Conservation (phyloP, 192 early-diverging fungal genomes). For the Backusella tuberculispora region DNA sequence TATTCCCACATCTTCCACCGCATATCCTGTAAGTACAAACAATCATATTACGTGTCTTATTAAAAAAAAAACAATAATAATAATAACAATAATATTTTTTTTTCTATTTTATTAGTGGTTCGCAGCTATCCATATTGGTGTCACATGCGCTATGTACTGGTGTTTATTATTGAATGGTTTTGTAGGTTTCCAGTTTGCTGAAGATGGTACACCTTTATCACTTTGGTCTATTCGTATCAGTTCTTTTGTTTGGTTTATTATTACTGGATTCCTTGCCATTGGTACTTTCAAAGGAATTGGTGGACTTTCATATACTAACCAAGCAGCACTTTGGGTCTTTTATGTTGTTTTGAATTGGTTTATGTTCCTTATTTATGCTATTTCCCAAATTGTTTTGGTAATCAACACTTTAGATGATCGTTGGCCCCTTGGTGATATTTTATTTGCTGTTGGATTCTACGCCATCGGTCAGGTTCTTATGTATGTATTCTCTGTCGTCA, state of each 20-base stretch:
- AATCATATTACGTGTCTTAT: background rate
- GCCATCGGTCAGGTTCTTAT: constrained; percentile 82
- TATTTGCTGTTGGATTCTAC: constrained; percentile 89
- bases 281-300: constrained; percentile 77
- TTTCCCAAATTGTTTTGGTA: constrained; percentile 93
- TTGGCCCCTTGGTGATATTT: constrained; percentile 95
- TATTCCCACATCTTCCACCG: constrained; percentile 79
- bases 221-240: constrained; percentile 94
- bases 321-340: constrained; percentile 80
- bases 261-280: constrained; percentile 80
- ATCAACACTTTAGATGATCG: constrained; percentile 93
- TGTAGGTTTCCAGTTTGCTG: constrained; percentile 95
- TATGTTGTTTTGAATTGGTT: constrained; percentile 88
- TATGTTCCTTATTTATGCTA: constrained; percentile 83
- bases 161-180: constrained; percentile 93
- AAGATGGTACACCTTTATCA: constrained; percentile 92
- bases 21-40: constrained; percentile 62
- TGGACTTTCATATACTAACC: constrained; percentile 63
- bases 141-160: constrained; percentile 89
- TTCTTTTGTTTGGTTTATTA: constrained; percentile 78
- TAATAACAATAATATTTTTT: background rate
- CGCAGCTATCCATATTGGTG: constrained; percentile 77
- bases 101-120: constrained; percentile 65
- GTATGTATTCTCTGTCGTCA: constrained; percentile 77
- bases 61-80: background rate